A percentile compares a stretch with the other conserved stretches of the same genome.
phyloP scores from a whole-genome alignment of 768 basidiomycete genomes.

The Auricularia heimuer region DNA sequence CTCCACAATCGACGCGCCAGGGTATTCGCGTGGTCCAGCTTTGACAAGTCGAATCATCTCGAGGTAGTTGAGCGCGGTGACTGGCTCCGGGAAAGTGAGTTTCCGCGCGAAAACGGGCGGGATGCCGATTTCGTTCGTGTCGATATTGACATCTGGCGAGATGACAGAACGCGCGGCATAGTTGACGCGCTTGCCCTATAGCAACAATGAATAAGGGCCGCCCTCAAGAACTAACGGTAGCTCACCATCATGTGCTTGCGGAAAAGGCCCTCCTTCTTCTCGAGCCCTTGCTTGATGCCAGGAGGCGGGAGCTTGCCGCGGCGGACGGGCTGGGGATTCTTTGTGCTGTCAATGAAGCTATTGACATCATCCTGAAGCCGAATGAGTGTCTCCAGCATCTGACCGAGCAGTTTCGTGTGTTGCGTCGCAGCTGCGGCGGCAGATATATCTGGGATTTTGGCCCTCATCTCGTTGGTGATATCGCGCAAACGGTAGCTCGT shows the following conservation, averaged over 20 bases:
- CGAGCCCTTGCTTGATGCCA: conserved; percentile 91
- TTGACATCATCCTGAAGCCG: conserved; percentile 93
- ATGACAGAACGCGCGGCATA: conserved; percentile 99
- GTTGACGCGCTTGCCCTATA: conserved; percentile 95
- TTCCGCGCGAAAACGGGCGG: conserved; percentile 96
- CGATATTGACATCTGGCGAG: conserved; percentile 98
- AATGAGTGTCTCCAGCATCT: conserved; percentile 70
- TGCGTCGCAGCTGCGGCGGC: conserved; percentile 40
- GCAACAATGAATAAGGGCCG: no score
- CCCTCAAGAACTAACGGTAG: no score
- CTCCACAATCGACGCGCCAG: conserved; percentile 91
- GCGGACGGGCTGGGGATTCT: conserved; percentile 78
- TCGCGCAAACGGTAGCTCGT: conserved; percentile 77
- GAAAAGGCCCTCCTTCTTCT: conserved; percentile 98
- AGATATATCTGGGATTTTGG: conserved; percentile 34
- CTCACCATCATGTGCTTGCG: conserved; percentile 97
- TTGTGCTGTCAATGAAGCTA: conserved; percentile 92
- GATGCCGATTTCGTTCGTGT: conserved; percentile 96
- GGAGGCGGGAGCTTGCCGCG: conserved; percentile 85
- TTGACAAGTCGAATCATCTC: conserved; percentile 85
- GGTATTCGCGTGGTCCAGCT: conserved; percentile 77
- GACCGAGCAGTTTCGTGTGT: conserved; percentile 48
- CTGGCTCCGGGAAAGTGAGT: conserved; percentile 94
- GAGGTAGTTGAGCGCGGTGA: conserved; percentile 83
- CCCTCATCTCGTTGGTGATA: conserved; percentile 53